Percentiles rank a stretch among this genome's conserved stretches.
phyloP scores from a whole-genome alignment of 331 rosid genomes.

The Quercus lobata region DNA sequence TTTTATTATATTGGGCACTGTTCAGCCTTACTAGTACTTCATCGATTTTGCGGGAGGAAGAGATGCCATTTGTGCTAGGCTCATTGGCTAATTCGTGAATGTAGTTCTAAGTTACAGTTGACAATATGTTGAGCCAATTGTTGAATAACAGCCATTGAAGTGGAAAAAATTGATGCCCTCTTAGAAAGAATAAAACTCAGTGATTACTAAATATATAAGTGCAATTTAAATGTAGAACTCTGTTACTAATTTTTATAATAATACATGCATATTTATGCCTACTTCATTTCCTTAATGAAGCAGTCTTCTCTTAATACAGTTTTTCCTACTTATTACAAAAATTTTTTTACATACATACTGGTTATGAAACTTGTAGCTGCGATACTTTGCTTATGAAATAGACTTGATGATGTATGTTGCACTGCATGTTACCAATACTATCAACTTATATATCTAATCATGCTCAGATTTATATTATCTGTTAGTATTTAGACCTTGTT shows the following conservation, averaged over 20 bases:
- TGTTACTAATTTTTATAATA: not conserved
- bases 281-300: too few relatives aligned
- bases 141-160: not conserved
- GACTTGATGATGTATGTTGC: not conserved
- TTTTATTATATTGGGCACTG: not conserved
- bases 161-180: not conserved
- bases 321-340: too few relatives aligned
- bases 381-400: not conserved
- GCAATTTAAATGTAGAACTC: not conserved
- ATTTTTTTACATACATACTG: not conserved
- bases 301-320: too few relatives aligned
- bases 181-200: not conserved
- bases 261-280: not conserved
- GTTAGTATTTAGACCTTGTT: not conserved
- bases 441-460: not conserved
- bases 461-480: not conserved
- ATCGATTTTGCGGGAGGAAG: not conserved
- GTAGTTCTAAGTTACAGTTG: not conserved
- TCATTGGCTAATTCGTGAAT: not conserved
- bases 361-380: not conserved
- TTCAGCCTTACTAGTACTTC: too few relatives aligned
- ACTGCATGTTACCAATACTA: not conserved
- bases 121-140: not conserved
- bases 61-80: not conserved
- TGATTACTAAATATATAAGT: not conserved